Evolutionary conservation across 495 filamentous ascomycete species (phyloP), one percentile per base, ranked within the genome.

Genomic region (Trichoderma parareesei): DNA sequence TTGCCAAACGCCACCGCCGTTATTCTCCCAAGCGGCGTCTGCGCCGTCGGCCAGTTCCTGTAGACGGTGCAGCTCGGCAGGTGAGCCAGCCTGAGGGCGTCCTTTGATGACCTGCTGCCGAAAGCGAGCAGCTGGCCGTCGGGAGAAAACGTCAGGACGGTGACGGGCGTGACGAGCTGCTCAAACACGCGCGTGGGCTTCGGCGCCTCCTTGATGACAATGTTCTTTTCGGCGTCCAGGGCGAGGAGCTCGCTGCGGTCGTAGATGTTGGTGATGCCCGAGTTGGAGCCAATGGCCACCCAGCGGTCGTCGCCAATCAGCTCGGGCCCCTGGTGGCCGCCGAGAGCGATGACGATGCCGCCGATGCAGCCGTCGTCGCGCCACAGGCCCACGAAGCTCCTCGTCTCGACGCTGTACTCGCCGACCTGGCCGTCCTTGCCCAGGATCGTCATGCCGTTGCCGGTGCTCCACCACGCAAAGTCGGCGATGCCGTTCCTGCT

Each of bases 21-120:
- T 62, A 98, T 87, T 41, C 91, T 82, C 0, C 95, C 95, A 65
- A 98, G 71, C 10, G 95, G 93, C 64, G 94, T 98, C 73, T 87
- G 85, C 46, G 84, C 83, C 48, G 94, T 98, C 27, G 94, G 94
- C 94, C 94, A 98, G 75, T 98, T 98, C 70, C 85, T 85, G 80
- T 94, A 98, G 16, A 97, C 92, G 3, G 92, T 95, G 72, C 91
- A 96, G 65, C 84, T 90, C 2, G 93, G 93, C 69, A 98, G 77
- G 75, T 98, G 94, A 43, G 94, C 92, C 68, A 98, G 75, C 74
- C 90, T 80, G 72, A 98, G 72, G 2, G 92, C 90, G 79, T 98
- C 91, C 67, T 88, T 88, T 79, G 96, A 96, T 79, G 85, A 90
- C 57, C 83, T 83, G 74, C 89, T 93, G 18, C 85, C 88, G 79